phyloP scores from a whole-genome alignment of 495 filamentous ascomycete species.

The Podospora comata region DNA sequence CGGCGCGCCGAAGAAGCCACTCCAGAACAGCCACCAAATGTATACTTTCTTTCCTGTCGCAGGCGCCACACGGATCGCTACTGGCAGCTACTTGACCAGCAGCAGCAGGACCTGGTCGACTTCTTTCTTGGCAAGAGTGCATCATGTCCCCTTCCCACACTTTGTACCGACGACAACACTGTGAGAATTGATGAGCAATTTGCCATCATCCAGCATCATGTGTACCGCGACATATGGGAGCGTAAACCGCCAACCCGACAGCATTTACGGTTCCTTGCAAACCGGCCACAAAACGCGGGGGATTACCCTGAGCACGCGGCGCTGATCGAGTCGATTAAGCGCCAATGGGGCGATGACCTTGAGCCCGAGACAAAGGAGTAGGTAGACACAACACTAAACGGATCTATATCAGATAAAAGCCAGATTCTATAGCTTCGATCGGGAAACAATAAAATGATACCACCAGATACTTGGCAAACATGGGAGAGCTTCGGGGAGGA shows the following conservation, averaged over 20 bases:
- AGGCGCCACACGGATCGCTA: conserved; percentile 12
- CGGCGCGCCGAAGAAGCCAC: conserved; percentile 11
- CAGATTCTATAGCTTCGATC: too few relatives aligned
- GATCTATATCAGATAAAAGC: too few relatives aligned
- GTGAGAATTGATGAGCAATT: conserved; percentile 19
- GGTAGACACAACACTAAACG: too few relatives aligned
- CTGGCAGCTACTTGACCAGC: conserved; percentile 23
- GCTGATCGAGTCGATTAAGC: not conserved
- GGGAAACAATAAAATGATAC: too few relatives aligned
- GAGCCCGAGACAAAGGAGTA: not conserved
- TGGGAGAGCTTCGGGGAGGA: too few relatives aligned
- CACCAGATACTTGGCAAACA: too few relatives aligned
- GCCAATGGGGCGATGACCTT: not conserved
- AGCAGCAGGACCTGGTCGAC: conserved; percentile 24
- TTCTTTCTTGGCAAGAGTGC: conserved; percentile 20
- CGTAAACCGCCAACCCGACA: conserved; percentile 7
- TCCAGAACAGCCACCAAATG: conserved; percentile 15
- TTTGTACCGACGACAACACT: conserved; percentile 17
- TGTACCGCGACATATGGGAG: conserved; percentile 29
- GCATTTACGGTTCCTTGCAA: not conserved
- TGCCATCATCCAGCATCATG: conserved; percentile 7
- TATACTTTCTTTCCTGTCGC: conserved; percentile 26
- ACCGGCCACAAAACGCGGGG: not conserved
- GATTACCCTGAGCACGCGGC: not conserved
- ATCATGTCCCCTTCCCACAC: conserved; percentile 20